Evolutionary conservation across 2,329 filamentous ascomycete species (phyloP).

Genomic region (Byssochlamys sp.): DNA sequence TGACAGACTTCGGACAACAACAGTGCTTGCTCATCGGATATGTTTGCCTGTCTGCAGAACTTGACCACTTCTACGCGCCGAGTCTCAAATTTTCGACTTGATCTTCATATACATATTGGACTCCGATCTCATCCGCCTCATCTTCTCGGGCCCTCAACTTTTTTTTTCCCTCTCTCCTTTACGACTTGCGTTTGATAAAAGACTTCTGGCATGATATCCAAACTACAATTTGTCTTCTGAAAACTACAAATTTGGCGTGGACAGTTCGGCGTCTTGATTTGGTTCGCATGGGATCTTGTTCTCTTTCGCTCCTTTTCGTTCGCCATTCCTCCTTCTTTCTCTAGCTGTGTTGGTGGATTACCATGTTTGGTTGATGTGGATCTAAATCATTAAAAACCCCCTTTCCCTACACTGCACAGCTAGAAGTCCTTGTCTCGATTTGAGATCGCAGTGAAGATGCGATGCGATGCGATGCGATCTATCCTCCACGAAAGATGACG

Average conservation of each 20-base stretch:
- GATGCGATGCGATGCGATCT: background rate
- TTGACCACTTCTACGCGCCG: background rate
- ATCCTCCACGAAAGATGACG: background rate
- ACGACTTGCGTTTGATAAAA: constrained; percentile 2
- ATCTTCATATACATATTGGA: background rate
- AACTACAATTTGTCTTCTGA: constrained; percentile 11
- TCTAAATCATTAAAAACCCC: background rate
- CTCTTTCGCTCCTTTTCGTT: constrained; percentile 1
- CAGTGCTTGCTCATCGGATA: background rate
- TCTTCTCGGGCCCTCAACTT: background rate
- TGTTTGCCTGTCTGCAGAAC: background rate
- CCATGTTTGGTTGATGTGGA: background rate
- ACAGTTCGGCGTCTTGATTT: constrained; percentile 20
- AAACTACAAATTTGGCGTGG: constrained; percentile 20
- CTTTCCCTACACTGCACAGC: background rate
- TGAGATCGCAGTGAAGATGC: background rate
- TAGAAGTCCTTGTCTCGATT: background rate
- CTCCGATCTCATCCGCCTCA: background rate
- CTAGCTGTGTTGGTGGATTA: background rate
- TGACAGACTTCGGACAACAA: constrained; percentile 2
- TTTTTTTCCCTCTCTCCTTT: background rate
- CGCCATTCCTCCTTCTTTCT: background rate
- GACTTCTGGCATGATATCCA: constrained; percentile 17
- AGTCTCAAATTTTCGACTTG: background rate
- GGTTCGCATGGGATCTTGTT: constrained; percentile 8